Conservation (phyloP, 495 filamentous ascomycete species). For the Penicillium paxilli region DNA sequence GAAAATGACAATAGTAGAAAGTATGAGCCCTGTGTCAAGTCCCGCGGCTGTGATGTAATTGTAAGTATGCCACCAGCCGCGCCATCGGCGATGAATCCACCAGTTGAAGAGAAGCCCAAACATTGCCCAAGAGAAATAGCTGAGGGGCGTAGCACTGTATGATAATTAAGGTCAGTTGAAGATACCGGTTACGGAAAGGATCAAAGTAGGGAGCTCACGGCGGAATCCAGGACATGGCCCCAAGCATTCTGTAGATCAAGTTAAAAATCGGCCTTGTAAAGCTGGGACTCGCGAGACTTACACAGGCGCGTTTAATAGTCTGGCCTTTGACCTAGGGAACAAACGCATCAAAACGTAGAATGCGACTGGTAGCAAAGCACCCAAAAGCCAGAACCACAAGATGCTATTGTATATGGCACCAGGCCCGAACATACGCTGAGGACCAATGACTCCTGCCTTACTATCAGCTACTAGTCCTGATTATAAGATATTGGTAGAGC, state of each 20-base stretch:
- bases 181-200: too few relatives aligned
- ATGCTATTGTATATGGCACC: constrained; percentile 57
- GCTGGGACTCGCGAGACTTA: constrained; percentile 4
- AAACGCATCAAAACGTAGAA: constrained; percentile 49
- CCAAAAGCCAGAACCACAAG: constrained; percentile 56
- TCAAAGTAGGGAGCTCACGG: constrained; percentile 27
- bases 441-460: constrained; percentile 56
- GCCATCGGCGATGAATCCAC: constrained; percentile 49
- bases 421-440: constrained; percentile 59
- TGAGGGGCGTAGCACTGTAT: constrained; percentile 51
- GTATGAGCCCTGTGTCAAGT: constrained; percentile 54
- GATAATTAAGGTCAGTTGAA: neutral
- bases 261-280: neutral
- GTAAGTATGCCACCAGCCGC: constrained; percentile 58
- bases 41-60: constrained; percentile 58
- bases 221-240: constrained; percentile 54
- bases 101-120: constrained; percentile 62
- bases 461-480: neutral
- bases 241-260: constrained; percentile 48
- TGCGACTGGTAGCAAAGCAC: constrained; percentile 49
- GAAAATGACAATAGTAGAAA: constrained; percentile 58
- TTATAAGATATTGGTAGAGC: too few relatives aligned
- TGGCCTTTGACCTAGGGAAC: constrained; percentile 46
- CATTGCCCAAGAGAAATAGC: constrained; percentile 59
- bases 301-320: constrained; percentile 54